These are phyloP conservation scores for Mycena sp. DNA, from an alignment of 1,284 basidiomycete genomes.

Conservation along the genomic window DNA sequence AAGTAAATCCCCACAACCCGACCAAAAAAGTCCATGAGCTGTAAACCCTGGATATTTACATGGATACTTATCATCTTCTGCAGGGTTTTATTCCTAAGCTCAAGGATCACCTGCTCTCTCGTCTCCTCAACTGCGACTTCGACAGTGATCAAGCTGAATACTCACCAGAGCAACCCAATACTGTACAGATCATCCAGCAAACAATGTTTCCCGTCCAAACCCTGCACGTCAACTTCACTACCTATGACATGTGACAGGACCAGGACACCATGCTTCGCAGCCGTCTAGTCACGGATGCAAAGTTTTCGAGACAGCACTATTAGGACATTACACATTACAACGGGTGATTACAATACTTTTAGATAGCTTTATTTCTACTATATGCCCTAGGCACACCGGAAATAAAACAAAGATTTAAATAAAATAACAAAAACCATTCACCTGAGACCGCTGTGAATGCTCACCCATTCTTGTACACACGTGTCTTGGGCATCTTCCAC, in stretches of 20 bases:
- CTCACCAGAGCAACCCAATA: constrained; percentile 20
- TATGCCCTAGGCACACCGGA: no score
- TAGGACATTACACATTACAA: no score
- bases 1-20: background rate
- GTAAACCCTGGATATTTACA: no score
- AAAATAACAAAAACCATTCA: constrained; percentile 31
- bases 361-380: no score
- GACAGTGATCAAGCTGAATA: constrained; percentile 20
- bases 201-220: constrained; percentile 33
- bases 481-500: constrained; percentile 16
- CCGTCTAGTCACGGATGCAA: no score
- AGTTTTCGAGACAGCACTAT: no score
- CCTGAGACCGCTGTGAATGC: constrained; percentile 35
- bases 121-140: constrained; percentile 3
- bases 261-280: constrained; percentile 42
- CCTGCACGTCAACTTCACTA: constrained; percentile 41
- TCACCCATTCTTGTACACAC: constrained; percentile 23
- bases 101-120: constrained; percentile 11
- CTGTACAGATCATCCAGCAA: constrained; percentile 21
- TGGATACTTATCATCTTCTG: no score
- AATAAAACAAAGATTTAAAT: no score
- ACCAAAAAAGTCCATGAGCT: constrained; percentile 1
- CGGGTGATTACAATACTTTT: no score
- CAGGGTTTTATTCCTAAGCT: no score
- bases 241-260: constrained; percentile 40